A percentile compares a stretch with the other conserved stretches of the same genome.
Conservation (phyloP, 1,284 basidiomycete genomes). For the Filobasidium uniguttulatum region DNA sequence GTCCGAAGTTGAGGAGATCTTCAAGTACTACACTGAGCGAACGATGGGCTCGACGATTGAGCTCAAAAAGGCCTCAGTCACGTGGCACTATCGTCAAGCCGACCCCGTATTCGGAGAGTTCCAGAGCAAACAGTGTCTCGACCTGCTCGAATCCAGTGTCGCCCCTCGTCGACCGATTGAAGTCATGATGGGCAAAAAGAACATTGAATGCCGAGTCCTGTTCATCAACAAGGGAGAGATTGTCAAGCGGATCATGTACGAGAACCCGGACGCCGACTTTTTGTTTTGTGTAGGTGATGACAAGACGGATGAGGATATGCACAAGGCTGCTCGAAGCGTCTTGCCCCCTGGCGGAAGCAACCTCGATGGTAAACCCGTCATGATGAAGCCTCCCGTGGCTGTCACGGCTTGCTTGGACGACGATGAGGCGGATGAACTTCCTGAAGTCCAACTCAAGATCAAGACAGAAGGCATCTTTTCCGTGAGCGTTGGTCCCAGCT, state of each 20-base stretch:
- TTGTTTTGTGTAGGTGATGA: constrained; percentile 96
- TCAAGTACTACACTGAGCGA: constrained; percentile 89
- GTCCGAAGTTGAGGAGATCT: constrained; percentile 85
- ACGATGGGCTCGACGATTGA: constrained; percentile 94
- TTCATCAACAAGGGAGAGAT: constrained; percentile 99
- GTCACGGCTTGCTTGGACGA: constrained; percentile 44
- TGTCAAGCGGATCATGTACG: constrained; percentile 81
- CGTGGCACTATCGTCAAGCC: constrained; percentile 88
- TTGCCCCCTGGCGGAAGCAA: constrained; percentile 35
- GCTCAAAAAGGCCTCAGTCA: constrained; percentile 90
- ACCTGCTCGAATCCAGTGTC: constrained; percentile 82
- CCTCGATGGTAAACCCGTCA: constrained; percentile 31
- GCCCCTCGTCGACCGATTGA: constrained; percentile 79
- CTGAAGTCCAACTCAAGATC: constrained; percentile 52
- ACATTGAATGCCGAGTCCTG: constrained; percentile 85
- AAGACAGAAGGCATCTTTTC: constrained; percentile 62
- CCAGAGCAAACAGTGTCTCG: constrained; percentile 92
- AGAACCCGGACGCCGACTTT: constrained; percentile 84
- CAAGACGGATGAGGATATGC: constrained; percentile 98
- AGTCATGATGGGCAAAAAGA: constrained; percentile 93
- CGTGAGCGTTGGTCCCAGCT: constrained; percentile 70
- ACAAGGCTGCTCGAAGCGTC: constrained; percentile 56
- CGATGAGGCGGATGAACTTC: constrained; percentile 33
- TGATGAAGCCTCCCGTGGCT: constrained; percentile 58
- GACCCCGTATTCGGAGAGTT: constrained; percentile 93